These are phyloP conservation scores for Exophiala dermatitidis DNA, from an alignment of 2,329 filamentous ascomycete species.

Conservation along the genomic window DNA sequence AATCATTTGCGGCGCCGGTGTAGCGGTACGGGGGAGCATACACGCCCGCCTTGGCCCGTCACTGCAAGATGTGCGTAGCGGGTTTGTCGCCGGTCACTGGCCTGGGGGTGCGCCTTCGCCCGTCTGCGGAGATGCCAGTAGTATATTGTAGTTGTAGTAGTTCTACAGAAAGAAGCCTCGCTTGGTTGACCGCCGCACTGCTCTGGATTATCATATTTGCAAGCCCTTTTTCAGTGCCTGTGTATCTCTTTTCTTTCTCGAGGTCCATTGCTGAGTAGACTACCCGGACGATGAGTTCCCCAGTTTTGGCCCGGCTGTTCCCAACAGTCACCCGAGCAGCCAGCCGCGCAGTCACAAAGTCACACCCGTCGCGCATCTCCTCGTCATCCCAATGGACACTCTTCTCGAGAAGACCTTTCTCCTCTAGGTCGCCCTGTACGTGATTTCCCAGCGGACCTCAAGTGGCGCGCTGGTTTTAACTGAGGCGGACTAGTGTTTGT, in stretches of 20 bases:
- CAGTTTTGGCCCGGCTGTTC: constrained; percentile 10
- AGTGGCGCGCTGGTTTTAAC: neutral
- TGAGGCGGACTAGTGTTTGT: constrained; percentile 33
- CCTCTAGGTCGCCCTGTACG: constrained; percentile 17
- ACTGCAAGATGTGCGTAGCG: constrained; percentile 2
- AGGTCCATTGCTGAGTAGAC: neutral
- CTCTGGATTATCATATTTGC: neutral
- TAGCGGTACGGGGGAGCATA: neutral
- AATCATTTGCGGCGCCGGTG: too few relatives aligned
- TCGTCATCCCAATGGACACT: constrained; percentile 4
- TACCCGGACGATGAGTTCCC: constrained; percentile 8
- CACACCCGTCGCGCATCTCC: constrained; percentile 1
- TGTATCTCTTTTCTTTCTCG: neutral
- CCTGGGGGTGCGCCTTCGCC: neutral
- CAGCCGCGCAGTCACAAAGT: constrained; percentile 2
- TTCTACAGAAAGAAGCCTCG: too few relatives aligned
- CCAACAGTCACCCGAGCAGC: constrained; percentile 12
- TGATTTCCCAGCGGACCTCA: neutral
- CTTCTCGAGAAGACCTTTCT: constrained; percentile 12
- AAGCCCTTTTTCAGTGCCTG: neutral
- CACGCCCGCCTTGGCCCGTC: neutral
- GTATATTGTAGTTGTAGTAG: neutral
- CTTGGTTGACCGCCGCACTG: too few relatives aligned
- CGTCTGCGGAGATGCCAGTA: neutral
- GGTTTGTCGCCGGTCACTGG: constrained; percentile 2